A percentile compares a stretch with the other conserved stretches of the same genome.
Evolutionary conservation across 805 yeast species (phyloP).

Genomic region (Metschnikowia reukaufii): DNA sequence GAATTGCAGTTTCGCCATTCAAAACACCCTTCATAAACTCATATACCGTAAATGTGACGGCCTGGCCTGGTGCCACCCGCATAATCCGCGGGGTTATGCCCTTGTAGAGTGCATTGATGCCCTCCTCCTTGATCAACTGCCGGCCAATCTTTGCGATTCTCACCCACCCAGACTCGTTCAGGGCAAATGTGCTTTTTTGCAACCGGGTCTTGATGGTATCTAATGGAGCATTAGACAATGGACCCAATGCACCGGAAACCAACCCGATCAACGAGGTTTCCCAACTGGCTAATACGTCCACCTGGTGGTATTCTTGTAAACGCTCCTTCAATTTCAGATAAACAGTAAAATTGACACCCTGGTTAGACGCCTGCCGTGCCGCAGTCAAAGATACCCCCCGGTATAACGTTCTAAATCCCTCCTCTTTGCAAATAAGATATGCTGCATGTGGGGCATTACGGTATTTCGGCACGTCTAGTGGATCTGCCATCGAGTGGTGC

Average conservation of each 20-base stretch:
- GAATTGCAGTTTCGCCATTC: conserved; percentile 29
- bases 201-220: conserved; percentile 96
- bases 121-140: conserved; percentile 85
- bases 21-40: conserved; percentile 77
- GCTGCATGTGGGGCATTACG: conserved; percentile 92
- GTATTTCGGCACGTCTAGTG: conserved; percentile 78
- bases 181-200: conserved; percentile 79
- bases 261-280: conserved; percentile 92
- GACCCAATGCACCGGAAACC: conserved; percentile 95
- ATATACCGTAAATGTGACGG: conserved; percentile 96
- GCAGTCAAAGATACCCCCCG: conserved; percentile 96
- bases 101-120: conserved; percentile 70
- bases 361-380: conserved; percentile 96
- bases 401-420: conserved; percentile 84
- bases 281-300: conserved; percentile 78
- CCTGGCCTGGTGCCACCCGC: conserved; percentile 99
- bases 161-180: conserved; percentile 68
- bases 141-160: conserved; percentile 79
- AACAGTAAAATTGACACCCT: conserved; percentile 96
- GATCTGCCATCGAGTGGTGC: conserved; percentile 84
- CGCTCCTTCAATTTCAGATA: conserved; percentile 79
- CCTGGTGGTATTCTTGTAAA: conserved; percentile 60
- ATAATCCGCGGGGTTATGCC: conserved; percentile 98
- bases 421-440: conserved; percentile 80
- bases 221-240: conserved; percentile 94